Percentiles rank a stretch among this genome's conserved stretches.
phyloP scores from a whole-genome alignment of 2,329 filamentous ascomycete genomes.

The Nannizziopsis barbatae region DNA sequence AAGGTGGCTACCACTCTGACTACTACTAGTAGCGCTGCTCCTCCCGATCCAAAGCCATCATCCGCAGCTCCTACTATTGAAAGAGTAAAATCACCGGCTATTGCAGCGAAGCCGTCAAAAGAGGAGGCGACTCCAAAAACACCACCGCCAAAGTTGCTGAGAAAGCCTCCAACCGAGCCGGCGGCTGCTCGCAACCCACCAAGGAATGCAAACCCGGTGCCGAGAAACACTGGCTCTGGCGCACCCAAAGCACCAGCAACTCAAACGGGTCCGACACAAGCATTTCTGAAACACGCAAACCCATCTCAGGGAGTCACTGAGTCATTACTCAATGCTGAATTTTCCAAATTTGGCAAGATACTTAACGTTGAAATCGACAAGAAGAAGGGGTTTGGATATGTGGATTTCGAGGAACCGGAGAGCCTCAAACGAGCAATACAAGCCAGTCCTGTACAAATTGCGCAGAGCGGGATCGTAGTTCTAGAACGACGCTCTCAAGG shows the following conservation, averaged over 20 bases:
- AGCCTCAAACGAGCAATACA: constrained; percentile 66
- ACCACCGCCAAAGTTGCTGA: constrained; percentile 8
- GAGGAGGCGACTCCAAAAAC: constrained; percentile 8
- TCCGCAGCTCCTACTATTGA: constrained; percentile 1
- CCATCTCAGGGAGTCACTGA: constrained; percentile 88
- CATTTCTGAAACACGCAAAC: constrained; percentile 73
- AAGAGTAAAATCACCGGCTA: constrained; percentile 13
- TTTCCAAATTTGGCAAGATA: constrained; percentile 63
- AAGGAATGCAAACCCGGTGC: constrained; percentile 5
- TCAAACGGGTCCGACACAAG: constrained; percentile 31
- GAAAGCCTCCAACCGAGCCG: constrained; percentile 12
- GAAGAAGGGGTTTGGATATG: constrained; percentile 87
- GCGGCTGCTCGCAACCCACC: constrained; percentile 10
- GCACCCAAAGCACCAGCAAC: constrained; percentile 18
- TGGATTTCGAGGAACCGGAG: constrained; percentile 68
- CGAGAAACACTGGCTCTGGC: constrained; percentile 17
- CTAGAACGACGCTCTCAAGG: constrained; percentile 47
- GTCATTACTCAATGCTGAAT: constrained; percentile 59
- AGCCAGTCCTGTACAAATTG: constrained; percentile 70
- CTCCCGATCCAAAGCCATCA: constrained; percentile 16
- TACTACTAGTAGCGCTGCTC: constrained; percentile 16
- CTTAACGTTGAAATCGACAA: constrained; percentile 83
- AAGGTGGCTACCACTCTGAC: constrained; percentile 17
- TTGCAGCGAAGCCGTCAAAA: constrained; percentile 2
- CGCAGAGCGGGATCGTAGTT: constrained; percentile 76